A percentile compares a stretch with the other conserved stretches of the same genome.
These are phyloP conservation scores for Globisporangium emineosum DNA, from an alignment of 352 stramenopile species.

Conservation along the genomic window DNA sequence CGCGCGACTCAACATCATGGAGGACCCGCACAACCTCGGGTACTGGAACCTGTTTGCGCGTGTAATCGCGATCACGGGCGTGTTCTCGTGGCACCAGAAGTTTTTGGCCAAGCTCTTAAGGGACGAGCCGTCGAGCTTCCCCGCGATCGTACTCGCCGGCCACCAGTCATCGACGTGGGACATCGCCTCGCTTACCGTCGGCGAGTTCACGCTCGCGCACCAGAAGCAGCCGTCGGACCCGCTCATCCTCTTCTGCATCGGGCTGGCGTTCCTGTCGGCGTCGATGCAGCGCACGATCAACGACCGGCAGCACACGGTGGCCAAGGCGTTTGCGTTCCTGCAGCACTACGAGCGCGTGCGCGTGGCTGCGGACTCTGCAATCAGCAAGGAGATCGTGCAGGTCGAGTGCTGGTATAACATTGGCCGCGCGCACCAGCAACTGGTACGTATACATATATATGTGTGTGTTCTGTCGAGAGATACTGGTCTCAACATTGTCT, in stretches of 20 bases:
- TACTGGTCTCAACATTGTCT: too few species aligned
- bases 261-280: constrained; percentile 75
- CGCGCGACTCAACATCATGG: constrained; percentile 82
- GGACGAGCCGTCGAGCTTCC: constrained; percentile 74
- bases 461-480: too few species aligned
- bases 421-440: constrained; percentile 78
- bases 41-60: constrained; percentile 87
- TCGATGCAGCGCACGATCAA: constrained; percentile 88
- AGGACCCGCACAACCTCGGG: constrained; percentile 73
- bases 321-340: constrained; percentile 84
- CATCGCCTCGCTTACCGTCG: constrained; percentile 80
- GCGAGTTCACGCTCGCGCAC: constrained; percentile 82
- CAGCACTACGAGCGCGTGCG: constrained; percentile 77
- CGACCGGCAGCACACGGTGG: constrained; percentile 78
- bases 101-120: constrained; percentile 80
- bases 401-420: constrained; percentile 88
- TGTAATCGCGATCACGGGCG: constrained; percentile 78
- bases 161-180: constrained; percentile 84
- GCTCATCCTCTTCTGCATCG: constrained; percentile 83
- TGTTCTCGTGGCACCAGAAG: constrained; percentile 88
- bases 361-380: constrained; percentile 39
- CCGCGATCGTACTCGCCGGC: constrained; percentile 74
- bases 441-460: constrained; percentile 69
- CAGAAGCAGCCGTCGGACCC: constrained; percentile 71
- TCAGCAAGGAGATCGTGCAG: constrained; percentile 60